A percentile compares a stretch with the other conserved stretches of the same genome.
phyloP scores from a whole-genome alignment of 1,139 yeast genomes.

The Suhomyces ambrosiae region DNA sequence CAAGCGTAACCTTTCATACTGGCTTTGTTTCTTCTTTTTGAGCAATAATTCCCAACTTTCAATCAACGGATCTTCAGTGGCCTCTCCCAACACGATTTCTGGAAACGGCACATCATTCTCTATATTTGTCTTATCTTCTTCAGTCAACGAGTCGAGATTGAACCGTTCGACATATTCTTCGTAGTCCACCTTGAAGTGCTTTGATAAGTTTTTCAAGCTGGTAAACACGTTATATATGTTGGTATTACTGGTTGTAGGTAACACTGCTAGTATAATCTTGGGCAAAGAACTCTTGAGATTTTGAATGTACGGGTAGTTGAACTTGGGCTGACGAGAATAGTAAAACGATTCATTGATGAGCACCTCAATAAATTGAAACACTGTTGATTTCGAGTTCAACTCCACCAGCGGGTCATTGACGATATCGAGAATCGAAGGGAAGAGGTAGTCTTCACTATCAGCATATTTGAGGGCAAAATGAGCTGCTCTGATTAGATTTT shows the following conservation, averaged over 20 bases:
- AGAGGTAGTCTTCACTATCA: constrained; percentile 71
- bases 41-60: constrained; percentile 54
- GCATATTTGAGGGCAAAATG: constrained; percentile 60
- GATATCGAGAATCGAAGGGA: constrained; percentile 70
- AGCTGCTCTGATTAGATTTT: constrained; percentile 56
- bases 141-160: constrained; percentile 33
- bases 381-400: constrained; percentile 63
- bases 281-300: constrained; percentile 46
- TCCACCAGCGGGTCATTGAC: constrained; percentile 51
- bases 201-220: constrained; percentile 42
- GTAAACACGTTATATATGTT: constrained; percentile 51
- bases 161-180: constrained; percentile 29
- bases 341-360: constrained; percentile 44
- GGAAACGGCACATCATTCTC: constrained; percentile 39
- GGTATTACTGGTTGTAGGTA: constrained; percentile 50
- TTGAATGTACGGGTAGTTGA: constrained; percentile 50
- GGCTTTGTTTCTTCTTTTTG: constrained; percentile 51
- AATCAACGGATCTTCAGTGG: constrained; percentile 31
- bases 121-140: constrained; percentile 38
- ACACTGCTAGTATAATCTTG: constrained; percentile 50
- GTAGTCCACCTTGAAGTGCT: constrained; percentile 35
- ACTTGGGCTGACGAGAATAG: constrained; percentile 35
- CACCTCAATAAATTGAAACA: constrained; percentile 69
- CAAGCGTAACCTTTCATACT: constrained; percentile 47
- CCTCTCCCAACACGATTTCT: constrained; percentile 27